Evolutionary conservation across 2,329 filamentous ascomycete species (phyloP).

Genomic region (Xylaria sp.): DNA sequence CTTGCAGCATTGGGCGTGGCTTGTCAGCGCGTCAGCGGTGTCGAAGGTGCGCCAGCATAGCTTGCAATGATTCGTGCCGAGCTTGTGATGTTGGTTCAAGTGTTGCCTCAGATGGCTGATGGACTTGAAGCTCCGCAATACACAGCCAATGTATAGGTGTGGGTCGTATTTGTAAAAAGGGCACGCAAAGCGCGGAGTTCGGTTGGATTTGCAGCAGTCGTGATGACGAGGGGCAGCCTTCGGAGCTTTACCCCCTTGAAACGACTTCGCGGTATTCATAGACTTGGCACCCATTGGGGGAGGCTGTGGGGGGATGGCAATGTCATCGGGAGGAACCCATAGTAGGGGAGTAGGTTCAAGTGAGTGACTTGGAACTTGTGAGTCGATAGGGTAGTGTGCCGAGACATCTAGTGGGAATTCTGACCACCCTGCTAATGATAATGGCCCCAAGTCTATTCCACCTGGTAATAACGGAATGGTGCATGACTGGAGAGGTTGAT

Average conservation of each 20-base stretch:
- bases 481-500: neutral
- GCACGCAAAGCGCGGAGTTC: slow-evolving; percentile 18
- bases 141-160: slow-evolving; percentile 9
- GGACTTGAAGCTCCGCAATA: slow-evolving; percentile 2
- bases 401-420: neutral
- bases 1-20: slow-evolving; percentile 12
- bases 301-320: neutral
- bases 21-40: slow-evolving; percentile 9
- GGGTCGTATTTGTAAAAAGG: slow-evolving; percentile 30
- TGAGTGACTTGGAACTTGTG: neutral
- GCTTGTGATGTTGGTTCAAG: slow-evolving; percentile 16
- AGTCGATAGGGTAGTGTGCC: neutral
- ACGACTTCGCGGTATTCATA: neutral
- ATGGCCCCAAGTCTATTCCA: neutral
- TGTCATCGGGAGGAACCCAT: neutral
- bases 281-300: neutral
- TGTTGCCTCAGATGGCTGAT: slow-evolving; percentile 29
- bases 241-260: neutral
- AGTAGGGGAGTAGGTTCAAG: neutral
- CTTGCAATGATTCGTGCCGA: slow-evolving; percentile 17
- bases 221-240: neutral
- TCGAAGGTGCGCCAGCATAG: slow-evolving; percentile 26
- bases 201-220: slow-evolving; percentile 2
- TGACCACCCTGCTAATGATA: neutral
- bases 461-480: neutral